Evolutionary conservation across 352 stramenopile genomes (phyloP), one percentile per base, ranked within the genome.

Genomic region (Pythium vanterpoolii): DNA sequence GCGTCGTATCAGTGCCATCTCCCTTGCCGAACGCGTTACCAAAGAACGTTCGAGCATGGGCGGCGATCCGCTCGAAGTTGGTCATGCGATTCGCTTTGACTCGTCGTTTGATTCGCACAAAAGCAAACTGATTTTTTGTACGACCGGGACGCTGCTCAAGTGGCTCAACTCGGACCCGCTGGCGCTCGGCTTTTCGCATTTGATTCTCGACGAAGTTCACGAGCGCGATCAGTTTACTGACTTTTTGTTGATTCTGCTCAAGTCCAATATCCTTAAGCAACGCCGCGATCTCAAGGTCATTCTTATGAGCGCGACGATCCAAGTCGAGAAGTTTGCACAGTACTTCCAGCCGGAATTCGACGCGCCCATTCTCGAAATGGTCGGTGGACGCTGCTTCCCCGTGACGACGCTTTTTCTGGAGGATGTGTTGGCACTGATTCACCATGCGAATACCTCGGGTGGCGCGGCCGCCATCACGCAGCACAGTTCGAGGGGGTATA

Each of bases 131-230:
- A 85, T 99, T 27, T 99, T 99, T 71, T 98, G 92, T 66, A 99
- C 97, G n/a, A 99, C 96, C 5, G 97, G 85, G n/a, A 91, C 81
- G 57, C 71, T 97, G 33, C 68, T 97, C 1, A 89, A 91, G 48
- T 94, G 80, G 79, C 77, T 96, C 26, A 82, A 83, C 43, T 74
- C 72, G 51, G 91, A 96, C 54, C 77, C 84, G 10, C 68, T 83
- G 24, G 75, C 95, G 0, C 64, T 49, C 3, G 86, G 92, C 16
- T 97, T 95, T 61, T 98, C 88, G 5, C 88, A 98, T 56, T 73
- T 99, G 34, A 96, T 99, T 47, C 83, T 99, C 27, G 95, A 99
- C 62, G 95, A 99, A 84, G 95, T 98, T 26, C 92, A 98, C 74
- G 95, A 99, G 70, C 86, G 94, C 13, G 93, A 98, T 63, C 86